Conservation (phyloP, 2,329 filamentous ascomycete genomes). For the Pezicula carpinea region DNA sequence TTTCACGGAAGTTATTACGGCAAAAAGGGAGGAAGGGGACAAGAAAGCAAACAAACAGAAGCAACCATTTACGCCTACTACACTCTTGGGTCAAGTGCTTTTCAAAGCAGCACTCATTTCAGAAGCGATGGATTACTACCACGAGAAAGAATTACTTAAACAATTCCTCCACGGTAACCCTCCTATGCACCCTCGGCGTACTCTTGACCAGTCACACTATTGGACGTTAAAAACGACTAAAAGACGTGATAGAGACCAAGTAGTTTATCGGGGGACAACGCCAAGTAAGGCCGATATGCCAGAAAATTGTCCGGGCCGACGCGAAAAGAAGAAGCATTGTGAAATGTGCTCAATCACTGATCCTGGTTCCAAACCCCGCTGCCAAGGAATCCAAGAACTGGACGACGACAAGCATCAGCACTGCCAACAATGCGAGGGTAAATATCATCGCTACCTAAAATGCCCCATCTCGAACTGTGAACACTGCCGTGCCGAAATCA, state of each 20-base stretch:
- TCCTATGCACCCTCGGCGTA: constrained; percentile 38
- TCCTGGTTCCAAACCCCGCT: too few relatives aligned
- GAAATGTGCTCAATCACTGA: too few relatives aligned
- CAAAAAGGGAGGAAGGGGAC: not conserved
- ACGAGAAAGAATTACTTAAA: constrained; percentile 9
- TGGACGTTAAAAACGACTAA: constrained; percentile 32
- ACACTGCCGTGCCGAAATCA: not conserved
- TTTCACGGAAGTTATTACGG: too few relatives aligned
- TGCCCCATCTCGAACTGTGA: too few relatives aligned
- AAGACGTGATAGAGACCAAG: constrained; percentile 26
- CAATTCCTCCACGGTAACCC: constrained; percentile 8
- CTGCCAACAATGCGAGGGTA: not conserved
- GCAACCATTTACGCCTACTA: not conserved
- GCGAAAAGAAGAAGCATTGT: too few relatives aligned
- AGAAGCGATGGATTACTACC: constrained; percentile 11
- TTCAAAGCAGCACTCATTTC: constrained; percentile 9
- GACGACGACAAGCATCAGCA: too few relatives aligned
- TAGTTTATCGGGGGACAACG: constrained; percentile 8
- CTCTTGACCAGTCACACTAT: constrained; percentile 39
- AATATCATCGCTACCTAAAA: not conserved
- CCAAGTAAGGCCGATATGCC: not conserved
- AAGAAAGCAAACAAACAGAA: constrained; percentile 1
- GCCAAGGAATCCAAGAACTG: too few relatives aligned
- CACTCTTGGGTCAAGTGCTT: not conserved
- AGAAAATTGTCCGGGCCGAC: too few relatives aligned